Evolutionary conservation across 2,329 filamentous ascomycete species (phyloP).

Genomic region (Ilyonectria sp.): DNA sequence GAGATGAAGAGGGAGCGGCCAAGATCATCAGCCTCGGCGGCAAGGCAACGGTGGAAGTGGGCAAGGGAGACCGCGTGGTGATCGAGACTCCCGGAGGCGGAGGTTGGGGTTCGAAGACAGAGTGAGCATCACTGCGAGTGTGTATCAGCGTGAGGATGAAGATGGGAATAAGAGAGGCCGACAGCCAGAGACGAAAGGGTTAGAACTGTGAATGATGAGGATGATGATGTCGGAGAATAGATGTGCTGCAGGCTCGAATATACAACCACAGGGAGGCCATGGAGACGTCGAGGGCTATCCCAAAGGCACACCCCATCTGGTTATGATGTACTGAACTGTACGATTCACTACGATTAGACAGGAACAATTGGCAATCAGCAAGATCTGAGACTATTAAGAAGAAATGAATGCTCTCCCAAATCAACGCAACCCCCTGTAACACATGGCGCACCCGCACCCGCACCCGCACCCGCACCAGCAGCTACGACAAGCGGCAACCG

Average conservation of each 20-base stretch:
- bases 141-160: background rate
- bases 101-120: slow-evolving; percentile 32
- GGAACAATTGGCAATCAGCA: too few species aligned
- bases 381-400: too few species aligned
- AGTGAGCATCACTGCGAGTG: background rate
- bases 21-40: slow-evolving; percentile 46
- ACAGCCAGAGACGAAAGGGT: background rate
- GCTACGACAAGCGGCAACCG: too few species aligned
- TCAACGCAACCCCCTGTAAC: too few species aligned
- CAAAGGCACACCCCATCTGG: background rate
- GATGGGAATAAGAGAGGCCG: background rate
- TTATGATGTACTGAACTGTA: too few species aligned
- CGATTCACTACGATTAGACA: too few species aligned
- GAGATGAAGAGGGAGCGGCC: slow-evolving; percentile 49
- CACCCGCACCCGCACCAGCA: too few species aligned
- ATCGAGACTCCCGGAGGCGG: slow-evolving; percentile 38
- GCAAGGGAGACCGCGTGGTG: slow-evolving; percentile 35
- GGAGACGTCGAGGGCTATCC: background rate
- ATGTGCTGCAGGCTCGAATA: slow-evolving; percentile 6
- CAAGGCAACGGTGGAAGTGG: slow-evolving; percentile 37
- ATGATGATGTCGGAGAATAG: background rate
- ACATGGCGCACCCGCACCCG: too few species aligned
- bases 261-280: slow-evolving; percentile 22
- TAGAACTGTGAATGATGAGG: background rate
- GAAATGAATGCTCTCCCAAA: too few species aligned